Conservation (phyloP, 208 protist genomes). For the Leishmania guyanensis region DNA sequence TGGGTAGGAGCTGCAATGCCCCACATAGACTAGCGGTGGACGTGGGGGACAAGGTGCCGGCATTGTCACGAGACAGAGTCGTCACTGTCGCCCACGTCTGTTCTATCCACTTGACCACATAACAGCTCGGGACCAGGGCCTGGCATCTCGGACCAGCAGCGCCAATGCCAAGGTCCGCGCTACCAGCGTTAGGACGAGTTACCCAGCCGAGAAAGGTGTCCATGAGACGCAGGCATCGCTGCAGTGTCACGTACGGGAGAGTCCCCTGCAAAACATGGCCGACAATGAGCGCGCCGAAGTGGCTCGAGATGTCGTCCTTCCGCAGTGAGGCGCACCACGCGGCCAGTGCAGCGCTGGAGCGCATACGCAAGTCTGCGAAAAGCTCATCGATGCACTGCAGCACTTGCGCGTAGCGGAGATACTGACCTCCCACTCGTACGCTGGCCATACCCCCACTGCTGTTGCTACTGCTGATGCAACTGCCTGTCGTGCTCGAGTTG, state of each 20-base stretch:
- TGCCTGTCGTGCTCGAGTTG: conserved; percentile 12
- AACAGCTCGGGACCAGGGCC: conserved; percentile 18
- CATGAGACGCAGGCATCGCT: conserved; percentile 45
- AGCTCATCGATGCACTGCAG: conserved; percentile 35
- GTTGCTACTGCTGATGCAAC: not conserved
- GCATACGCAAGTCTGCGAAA: conserved; percentile 15
- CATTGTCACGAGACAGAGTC: conserved; percentile 20
- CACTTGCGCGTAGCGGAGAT: conserved; percentile 30
- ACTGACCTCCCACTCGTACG: not conserved
- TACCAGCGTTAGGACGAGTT: conserved; percentile 24
- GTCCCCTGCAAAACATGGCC: conserved; percentile 42
- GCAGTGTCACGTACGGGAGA: conserved; percentile 46
- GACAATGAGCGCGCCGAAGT: conserved; percentile 39
- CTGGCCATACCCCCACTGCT: not conserved
- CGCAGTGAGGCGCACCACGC: conserved; percentile 32
- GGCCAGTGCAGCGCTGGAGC: conserved; percentile 11
- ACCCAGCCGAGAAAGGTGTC: conserved; percentile 37
- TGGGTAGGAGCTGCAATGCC: conserved; percentile 48
- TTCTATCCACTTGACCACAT: conserved; percentile 20
- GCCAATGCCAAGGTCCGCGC: not conserved
- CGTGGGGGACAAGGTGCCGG: conserved; percentile 21
- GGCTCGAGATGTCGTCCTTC: conserved; percentile 22
- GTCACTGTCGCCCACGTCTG: conserved; percentile 26
- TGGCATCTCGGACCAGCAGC: not conserved
- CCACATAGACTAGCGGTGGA: conserved; percentile 34